Percentiles rank a stretch among this genome's conserved stretches.
Conservation (phyloP, 2,329 filamentous ascomycete species). For the Colletotrichum sp. region DNA sequence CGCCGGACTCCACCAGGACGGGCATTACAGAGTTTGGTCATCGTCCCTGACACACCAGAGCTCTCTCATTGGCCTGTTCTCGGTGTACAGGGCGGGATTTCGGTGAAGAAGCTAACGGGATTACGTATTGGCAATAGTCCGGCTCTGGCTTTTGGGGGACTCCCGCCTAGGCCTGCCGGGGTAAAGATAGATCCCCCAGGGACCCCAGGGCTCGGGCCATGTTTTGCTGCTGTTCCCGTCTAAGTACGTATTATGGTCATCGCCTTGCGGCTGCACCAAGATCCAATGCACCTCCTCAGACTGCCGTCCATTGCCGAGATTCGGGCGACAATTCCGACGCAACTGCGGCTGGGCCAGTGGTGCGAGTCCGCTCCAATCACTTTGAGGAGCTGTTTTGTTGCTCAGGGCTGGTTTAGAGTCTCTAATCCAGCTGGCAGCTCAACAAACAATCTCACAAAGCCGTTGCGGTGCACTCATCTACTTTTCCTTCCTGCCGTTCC, state of each 20-base stretch:
- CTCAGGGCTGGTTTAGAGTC: not conserved
- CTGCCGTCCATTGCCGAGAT: not conserved
- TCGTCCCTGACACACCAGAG: not conserved
- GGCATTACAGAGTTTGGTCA: not conserved
- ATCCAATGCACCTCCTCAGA: not conserved
- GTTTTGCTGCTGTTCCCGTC: not conserved
- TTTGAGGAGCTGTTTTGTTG: not conserved
- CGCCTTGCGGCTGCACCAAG: not conserved
- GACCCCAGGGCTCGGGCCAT: not conserved
- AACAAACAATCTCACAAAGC: not conserved
- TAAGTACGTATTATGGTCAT: not conserved
- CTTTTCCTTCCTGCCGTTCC: not conserved
- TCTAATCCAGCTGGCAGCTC: not conserved
- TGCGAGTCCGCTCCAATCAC: not conserved
- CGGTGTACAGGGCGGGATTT: not conserved
- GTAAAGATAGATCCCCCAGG: not conserved
- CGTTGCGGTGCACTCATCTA: not conserved
- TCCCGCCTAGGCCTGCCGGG: not conserved
- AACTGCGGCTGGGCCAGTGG: not conserved
- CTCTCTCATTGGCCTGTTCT: not conserved
- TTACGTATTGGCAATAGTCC: not conserved
- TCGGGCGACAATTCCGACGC: constrained; percentile 6
- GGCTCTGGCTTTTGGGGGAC: not conserved
- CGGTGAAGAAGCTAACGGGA: not conserved
- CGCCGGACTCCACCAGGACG: constrained; percentile 6